These are phyloP conservation scores for Colletotrichum higginsianum DNA, from an alignment of 2,329 filamentous ascomycete genomes.

Conservation along the genomic window DNA sequence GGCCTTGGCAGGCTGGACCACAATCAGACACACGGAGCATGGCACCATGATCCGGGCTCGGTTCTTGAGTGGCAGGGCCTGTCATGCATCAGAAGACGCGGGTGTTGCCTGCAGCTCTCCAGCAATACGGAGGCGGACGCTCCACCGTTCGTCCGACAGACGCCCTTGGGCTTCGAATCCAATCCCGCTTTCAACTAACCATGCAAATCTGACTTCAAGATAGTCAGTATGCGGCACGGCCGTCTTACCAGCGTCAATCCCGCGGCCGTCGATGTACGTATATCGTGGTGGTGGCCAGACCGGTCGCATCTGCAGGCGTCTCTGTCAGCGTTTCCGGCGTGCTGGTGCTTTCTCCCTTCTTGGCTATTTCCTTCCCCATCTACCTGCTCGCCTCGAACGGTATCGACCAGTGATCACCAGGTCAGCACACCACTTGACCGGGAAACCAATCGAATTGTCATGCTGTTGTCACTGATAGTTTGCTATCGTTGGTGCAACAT, in stretches of 20 bases:
- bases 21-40: conserved; percentile 29
- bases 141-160: conserved; percentile 24
- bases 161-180: conserved; percentile 1
- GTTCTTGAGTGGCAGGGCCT: conserved; percentile 8
- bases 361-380: conserved; percentile 9
- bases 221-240: conserved; percentile 14
- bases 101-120: conserved; percentile 3
- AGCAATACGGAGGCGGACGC: conserved; percentile 12
- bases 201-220: conserved; percentile 8
- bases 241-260: conserved; percentile 20
- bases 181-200: not conserved
- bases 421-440: conserved; percentile 17
- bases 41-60: conserved; percentile 28
- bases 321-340: conserved; percentile 22
- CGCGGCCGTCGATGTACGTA: conserved; percentile 12
- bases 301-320: conserved; percentile 30
- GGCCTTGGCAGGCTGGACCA: conserved; percentile 25
- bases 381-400: conserved; percentile 30
- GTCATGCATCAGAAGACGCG: conserved; percentile 17
- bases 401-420: conserved; percentile 25
- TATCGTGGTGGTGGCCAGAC: conserved; percentile 9
- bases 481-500: not conserved
- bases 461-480: conserved; percentile 2
- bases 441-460: conserved; percentile 26
- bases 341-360: conserved; percentile 16